phyloP scores from a whole-genome alignment of 306 rosid species.

The Mucuna pruriens region DNA sequence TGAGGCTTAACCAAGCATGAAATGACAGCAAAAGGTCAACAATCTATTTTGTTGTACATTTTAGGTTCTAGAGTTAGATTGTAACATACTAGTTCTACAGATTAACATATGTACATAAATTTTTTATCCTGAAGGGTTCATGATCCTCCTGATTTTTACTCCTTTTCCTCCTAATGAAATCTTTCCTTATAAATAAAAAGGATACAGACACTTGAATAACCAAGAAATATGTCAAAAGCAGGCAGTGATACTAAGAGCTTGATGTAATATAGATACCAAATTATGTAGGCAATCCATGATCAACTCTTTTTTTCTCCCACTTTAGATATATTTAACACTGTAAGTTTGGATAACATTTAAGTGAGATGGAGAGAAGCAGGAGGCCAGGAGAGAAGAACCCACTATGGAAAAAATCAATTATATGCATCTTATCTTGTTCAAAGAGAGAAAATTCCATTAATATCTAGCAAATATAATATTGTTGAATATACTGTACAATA shows the following conservation, averaged over 20 bases:
- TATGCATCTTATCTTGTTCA: background rate
- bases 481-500: slow-evolving; percentile 8
- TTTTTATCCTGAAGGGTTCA: slow-evolving; percentile 18
- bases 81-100: background rate
- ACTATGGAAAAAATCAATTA: background rate
- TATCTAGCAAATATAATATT: slow-evolving; percentile 15
- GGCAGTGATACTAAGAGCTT: background rate
- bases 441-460: slow-evolving; percentile 7
- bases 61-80: slow-evolving; percentile 4
- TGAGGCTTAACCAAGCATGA: slow-evolving; percentile 4
- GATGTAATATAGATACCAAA: background rate
- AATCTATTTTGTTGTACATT: slow-evolving; percentile 5
- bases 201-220: slow-evolving; percentile 2
- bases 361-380: slow-evolving; percentile 13
- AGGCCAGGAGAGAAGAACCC: background rate
- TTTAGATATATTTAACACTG: background rate
- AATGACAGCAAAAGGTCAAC: background rate
- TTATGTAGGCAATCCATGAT: background rate
- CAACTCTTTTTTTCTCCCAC: background rate
- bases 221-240: slow-evolving; percentile 25
- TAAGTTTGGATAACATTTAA: background rate
- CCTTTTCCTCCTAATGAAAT: slow-evolving; percentile 12
- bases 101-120: background rate
- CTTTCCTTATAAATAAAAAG: background rate
- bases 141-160: background rate